Conservation (phyloP, 331 rosid species). For the Arachis monticola region DNA sequence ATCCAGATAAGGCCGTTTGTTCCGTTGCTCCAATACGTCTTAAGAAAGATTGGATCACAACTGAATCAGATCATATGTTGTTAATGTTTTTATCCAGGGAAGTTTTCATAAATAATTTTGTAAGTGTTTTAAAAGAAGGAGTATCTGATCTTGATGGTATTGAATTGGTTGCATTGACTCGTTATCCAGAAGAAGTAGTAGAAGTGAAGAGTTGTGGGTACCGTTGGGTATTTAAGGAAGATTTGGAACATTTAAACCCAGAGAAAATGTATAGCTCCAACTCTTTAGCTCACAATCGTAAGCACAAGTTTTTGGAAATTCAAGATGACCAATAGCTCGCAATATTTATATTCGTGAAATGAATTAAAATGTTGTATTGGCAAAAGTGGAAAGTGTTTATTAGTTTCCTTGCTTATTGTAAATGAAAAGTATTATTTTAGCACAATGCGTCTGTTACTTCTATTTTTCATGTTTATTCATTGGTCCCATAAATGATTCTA, state of each 20-base stretch:
- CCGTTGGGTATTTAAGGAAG: slow-evolving; percentile 16
- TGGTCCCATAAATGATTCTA: too few relatives aligned
- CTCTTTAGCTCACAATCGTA: background rate
- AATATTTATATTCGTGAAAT: background rate
- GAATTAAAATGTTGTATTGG: too few relatives aligned
- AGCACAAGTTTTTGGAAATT: background rate
- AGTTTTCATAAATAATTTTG: background rate
- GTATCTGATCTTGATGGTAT: background rate
- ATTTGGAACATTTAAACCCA: slow-evolving; percentile 4
- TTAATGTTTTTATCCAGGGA: background rate
- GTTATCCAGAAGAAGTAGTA: background rate
- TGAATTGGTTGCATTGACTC: too few relatives aligned
- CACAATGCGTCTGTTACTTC: too few relatives aligned
- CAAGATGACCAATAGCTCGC: background rate
- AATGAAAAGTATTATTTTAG: too few relatives aligned
- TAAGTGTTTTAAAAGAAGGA: background rate
- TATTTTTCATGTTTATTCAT: too few relatives aligned
- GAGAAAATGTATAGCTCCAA: background rate
- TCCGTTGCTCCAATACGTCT: background rate
- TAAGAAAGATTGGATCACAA: background rate
- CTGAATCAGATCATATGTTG: slow-evolving; percentile 7
- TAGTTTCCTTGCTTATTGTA: too few relatives aligned
- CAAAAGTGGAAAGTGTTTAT: too few relatives aligned
- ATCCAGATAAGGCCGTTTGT: too few relatives aligned
- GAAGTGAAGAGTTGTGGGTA: slow-evolving; percentile 4